Percentiles rank a stretch among this genome's conserved stretches.
Evolutionary conservation across 2,329 filamentous ascomycete species (phyloP).

Genomic region (Gnomoniopsis sp.): DNA sequence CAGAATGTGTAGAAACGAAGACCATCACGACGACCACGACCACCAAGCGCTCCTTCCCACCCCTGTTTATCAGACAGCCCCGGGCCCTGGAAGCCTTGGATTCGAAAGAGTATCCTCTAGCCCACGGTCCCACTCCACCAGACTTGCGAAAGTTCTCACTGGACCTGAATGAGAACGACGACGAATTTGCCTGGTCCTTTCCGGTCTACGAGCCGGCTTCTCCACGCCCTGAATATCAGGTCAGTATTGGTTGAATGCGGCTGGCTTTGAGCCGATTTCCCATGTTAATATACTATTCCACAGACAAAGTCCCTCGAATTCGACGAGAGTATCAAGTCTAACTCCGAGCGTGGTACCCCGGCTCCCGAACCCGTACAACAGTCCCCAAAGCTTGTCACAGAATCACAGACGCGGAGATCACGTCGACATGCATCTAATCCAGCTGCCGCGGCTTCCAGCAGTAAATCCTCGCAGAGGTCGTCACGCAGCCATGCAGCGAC

Average conservation of each 20-base stretch:
- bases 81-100: conserved; percentile 71
- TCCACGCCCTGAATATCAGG: conserved; percentile 7
- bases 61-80: conserved; percentile 74
- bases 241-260: neutral
- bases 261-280: neutral
- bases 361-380: conserved; percentile 26
- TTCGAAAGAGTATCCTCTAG: conserved; percentile 85
- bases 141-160: conserved; percentile 77
- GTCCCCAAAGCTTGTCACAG: conserved; percentile 23
- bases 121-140: conserved; percentile 75
- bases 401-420: conserved; percentile 28
- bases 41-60: conserved; percentile 79
- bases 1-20: conserved; percentile 65
- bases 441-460: conserved; percentile 30
- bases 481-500: conserved; percentile 27
- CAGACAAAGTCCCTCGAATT: conserved; percentile 17
- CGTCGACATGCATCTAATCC: conserved; percentile 30
- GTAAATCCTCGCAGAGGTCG: conserved; percentile 29
- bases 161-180: conserved; percentile 59
- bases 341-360: conserved; percentile 30
- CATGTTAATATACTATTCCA: neutral
- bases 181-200: conserved; percentile 28
- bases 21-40: conserved; percentile 89
- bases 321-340: conserved; percentile 24
- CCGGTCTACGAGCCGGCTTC: conserved; percentile 5